Base-by-base conservation (phyloP, 208 protist species). In the Phytomonas francai region DNA sequence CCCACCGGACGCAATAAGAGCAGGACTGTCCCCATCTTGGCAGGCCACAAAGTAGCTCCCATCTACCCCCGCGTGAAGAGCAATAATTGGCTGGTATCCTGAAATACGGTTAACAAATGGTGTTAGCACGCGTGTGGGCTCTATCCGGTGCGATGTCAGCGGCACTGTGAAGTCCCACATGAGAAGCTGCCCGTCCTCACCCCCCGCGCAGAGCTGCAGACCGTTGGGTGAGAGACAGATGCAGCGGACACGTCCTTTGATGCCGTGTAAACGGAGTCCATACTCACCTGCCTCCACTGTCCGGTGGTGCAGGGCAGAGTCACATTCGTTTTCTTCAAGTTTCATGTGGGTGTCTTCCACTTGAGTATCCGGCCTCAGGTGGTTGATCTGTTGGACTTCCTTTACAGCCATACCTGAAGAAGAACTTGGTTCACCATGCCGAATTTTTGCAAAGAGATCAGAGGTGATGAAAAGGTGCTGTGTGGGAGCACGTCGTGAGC, bases 61-160 rank as follows among this genome's bases (percentile, higher is more conserved):
- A 63, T 88, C 84, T 28, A 45, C 65, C 30, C 83, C 59, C 25
- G 42, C 74, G 19, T 84, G 59, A 27, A 88, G 61, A 7, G 85
- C 80, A 54, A 91, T 74, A 64, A 93, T 82, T 3, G 85, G 68
- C 72, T 93, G 88, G 76, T 89, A 75, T 0, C 88, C 88, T 0
- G 85, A 73, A 33, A 93, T 89, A 54, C 88, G 82, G 49, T 91
- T 90, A 3, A 88, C 83, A 79, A 93, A 93, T 12, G 88, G 88
- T 7, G 83, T 91, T 42, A 93, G 79, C 60, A 85, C 67, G 7
- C 88, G 84, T 49, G 88, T 93, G 16, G 85, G 83, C 51, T 72
- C 67, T 8, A 89, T 34, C 7, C 74, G 74, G 59, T 68, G 71
- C 30, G 79, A 79, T 14, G 73, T 72, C 32, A 87, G 72, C 0